These are phyloP conservation scores for Mycosphaerelloides madeirae DNA, from an alignment of 2,329 filamentous ascomycete species.

Conservation along the genomic window DNA sequence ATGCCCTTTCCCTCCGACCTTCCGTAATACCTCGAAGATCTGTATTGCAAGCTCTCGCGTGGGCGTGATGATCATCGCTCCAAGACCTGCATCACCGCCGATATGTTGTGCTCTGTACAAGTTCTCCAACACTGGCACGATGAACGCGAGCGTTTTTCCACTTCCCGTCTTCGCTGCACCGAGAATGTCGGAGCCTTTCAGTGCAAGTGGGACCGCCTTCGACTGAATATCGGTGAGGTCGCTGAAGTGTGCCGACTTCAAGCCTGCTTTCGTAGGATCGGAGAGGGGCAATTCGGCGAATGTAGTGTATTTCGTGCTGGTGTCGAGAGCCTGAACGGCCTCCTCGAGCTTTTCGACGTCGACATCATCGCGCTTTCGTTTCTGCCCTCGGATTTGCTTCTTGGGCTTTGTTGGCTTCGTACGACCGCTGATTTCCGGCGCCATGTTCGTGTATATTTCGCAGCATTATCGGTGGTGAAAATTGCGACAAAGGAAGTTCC, in stretches of 20 bases:
- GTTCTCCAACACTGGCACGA: constrained; percentile 88
- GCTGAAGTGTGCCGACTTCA: constrained; percentile 84
- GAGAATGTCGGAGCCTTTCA: constrained; percentile 82
- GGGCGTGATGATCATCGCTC: constrained; percentile 86
- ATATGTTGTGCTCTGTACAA: constrained; percentile 86
- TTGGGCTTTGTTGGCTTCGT: constrained; percentile 51
- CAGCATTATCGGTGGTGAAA: too few relatives aligned
- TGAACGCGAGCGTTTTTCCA: constrained; percentile 90
- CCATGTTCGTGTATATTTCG: constrained; percentile 14
- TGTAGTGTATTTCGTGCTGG: constrained; percentile 57
- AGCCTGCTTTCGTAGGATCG: constrained; percentile 68
- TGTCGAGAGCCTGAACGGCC: constrained; percentile 48
- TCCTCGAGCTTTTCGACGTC: constrained; percentile 28
- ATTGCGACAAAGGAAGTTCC: not conserved
- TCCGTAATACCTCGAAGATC: constrained; percentile 90
- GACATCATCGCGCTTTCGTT: constrained; percentile 24
- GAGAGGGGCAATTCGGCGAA: constrained; percentile 87
- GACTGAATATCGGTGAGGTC: constrained; percentile 87
- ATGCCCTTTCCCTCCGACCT: constrained; percentile 78
- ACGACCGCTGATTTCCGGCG: constrained; percentile 37
- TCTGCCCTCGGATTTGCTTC: constrained; percentile 44
- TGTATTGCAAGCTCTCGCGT: constrained; percentile 94
- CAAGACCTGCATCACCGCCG: constrained; percentile 77
- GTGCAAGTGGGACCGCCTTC: constrained; percentile 77
- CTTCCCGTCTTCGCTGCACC: constrained; percentile 94